Conservation (phyloP, 2,329 filamentous ascomycete species). For the Fusarium kyushuense region DNA sequence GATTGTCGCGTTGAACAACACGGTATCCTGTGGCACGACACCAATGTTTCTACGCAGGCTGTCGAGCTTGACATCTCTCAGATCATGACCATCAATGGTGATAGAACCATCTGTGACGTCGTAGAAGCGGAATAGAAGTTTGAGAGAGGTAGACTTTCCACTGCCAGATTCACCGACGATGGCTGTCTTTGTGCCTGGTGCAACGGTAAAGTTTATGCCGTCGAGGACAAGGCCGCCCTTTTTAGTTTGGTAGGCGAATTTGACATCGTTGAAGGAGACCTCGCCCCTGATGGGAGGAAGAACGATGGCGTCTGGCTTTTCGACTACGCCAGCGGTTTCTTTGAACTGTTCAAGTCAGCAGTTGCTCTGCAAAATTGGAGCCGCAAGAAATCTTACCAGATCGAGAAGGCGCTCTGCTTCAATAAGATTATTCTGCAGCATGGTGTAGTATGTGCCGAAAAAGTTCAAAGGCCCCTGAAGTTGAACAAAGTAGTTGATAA, state of each 20-base stretch:
- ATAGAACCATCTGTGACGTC: conserved; percentile 61
- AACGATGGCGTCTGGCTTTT: conserved; percentile 55
- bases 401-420: conserved; percentile 61
- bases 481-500: conserved; percentile 71
- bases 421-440: conserved; percentile 61
- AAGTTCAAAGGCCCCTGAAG: conserved; percentile 72
- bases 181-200: conserved; percentile 60
- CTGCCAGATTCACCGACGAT: conserved; percentile 61
- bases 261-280: conserved; percentile 58
- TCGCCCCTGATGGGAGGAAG: conserved; percentile 53
- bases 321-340: conserved; percentile 58
- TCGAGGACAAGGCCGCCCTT: conserved; percentile 54
- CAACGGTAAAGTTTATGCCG: conserved; percentile 57
- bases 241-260: conserved; percentile 58
- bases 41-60: conserved; percentile 58
- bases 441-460: conserved; percentile 64
- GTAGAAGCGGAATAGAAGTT: conserved; percentile 65
- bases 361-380: fast-evolving
- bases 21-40: conserved; percentile 60
- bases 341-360: conserved; percentile 53
- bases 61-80: conserved; percentile 56
- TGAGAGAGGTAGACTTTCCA: conserved; percentile 63
- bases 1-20: conserved; percentile 65
- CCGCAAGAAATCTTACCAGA: conserved; percentile 48
- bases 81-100: conserved; percentile 60